These are phyloP conservation scores for Heimioporus retisporus DNA, from an alignment of 1,284 basidiomycete genomes.

Conservation along the genomic window DNA sequence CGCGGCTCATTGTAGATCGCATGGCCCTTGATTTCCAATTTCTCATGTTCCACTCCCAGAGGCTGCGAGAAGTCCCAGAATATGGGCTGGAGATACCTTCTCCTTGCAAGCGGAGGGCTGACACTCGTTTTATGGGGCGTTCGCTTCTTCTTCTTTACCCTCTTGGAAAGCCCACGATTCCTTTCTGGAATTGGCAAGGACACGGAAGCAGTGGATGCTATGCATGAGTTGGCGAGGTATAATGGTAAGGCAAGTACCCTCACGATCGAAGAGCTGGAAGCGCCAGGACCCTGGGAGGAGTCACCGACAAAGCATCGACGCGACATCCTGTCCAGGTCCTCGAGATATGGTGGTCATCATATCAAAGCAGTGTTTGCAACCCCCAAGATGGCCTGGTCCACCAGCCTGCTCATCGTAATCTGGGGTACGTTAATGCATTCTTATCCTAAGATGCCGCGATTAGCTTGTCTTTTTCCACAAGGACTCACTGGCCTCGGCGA, in stretches of 20 bases:
- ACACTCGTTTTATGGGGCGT: constrained; percentile 65
- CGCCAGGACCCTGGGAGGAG: constrained; percentile 14
- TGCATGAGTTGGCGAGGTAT: constrained; percentile 68
- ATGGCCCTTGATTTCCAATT: background rate
- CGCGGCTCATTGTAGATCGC: background rate
- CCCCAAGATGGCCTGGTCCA: constrained; percentile 66
- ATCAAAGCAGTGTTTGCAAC: constrained; percentile 66
- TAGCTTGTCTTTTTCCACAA: constrained; percentile 26
- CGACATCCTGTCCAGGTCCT: constrained; percentile 48
- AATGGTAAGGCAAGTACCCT: constrained; percentile 59
- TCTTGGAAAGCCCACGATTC: constrained; percentile 72
- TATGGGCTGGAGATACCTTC: constrained; percentile 1
- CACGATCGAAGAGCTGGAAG: constrained; percentile 53
- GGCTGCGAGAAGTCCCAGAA: background rate
- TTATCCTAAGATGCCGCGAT: background rate
- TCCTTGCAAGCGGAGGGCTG: constrained; percentile 54
- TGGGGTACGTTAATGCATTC: constrained; percentile 53
- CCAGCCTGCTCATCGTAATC: constrained; percentile 60
- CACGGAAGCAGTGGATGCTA: constrained; percentile 67
- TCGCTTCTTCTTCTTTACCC: constrained; percentile 65
- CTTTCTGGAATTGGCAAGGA: constrained; percentile 72
- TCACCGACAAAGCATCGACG: constrained; percentile 12
- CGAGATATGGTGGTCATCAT: constrained; percentile 52
- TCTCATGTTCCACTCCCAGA: too few species aligned
- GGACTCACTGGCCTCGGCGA: constrained; percentile 71